Base-by-base conservation (phyloP, 1,139 yeast genomes). In the Pichia sp. region DNA sequence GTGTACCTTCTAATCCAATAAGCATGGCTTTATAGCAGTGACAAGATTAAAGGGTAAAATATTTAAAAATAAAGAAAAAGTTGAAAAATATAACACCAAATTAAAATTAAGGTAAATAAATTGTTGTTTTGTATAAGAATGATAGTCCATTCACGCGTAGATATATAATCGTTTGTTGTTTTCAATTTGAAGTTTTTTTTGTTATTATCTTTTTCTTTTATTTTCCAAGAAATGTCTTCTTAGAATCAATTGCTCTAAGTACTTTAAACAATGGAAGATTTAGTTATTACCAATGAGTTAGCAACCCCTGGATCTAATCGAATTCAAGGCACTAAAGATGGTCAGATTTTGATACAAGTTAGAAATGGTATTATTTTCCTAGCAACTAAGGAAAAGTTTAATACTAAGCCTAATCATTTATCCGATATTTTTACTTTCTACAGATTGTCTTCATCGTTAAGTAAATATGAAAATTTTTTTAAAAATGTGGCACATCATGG, bases 1-100 rank as follows among this genome's bases (percentile, higher is more conserved):
- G 64, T 0, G 89, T 76, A 0, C 95, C 95, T 0, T 90, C 79
- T 8, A 86, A 72, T 2, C 94, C 95, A 44, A 86, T 78, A 42
- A 86, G 71, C 95, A 86, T 86, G 10, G 5, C 41, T 11, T 27
- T n/a, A 5, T 30, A 18, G 18, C 18, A 18, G 18, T 18, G 18
- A 18, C 18, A 18, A 18, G 18, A 18, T 18, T 18, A 18, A 18
- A 18, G 18, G 18, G 18, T 37, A 7, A 3, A 29, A 25, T 28
- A 38, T 25, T 28, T 30, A 30, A 30, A 8, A 8, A 30, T 6
- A 8, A 8, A 6, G 7, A 30, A 6, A 30, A 30, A 30, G 29
- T 36, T 36, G n/a, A 27, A 29, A 34, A 39, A 18, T 18, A 18
- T 18, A 18, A 18, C 18, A 18, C 18, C 18, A 18, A n/a, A 18